A percentile compares a stretch with the other conserved stretches of the same genome.
Evolutionary conservation across 805 yeast genomes (phyloP).

Genomic region (Candida sanyiensis): DNA sequence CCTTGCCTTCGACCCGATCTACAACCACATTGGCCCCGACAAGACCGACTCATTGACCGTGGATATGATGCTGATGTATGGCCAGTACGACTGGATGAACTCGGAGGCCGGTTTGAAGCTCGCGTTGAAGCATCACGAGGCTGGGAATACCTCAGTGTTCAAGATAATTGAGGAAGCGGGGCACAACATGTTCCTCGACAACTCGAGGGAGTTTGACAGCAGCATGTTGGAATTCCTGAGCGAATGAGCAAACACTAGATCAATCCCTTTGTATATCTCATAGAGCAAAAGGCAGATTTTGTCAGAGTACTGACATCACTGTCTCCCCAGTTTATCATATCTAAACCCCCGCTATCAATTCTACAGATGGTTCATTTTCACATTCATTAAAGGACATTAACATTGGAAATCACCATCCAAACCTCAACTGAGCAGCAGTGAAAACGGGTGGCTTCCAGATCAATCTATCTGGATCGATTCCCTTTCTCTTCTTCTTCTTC

Average conservation of each 20-base stretch:
- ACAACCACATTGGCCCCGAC: constrained; percentile 53
- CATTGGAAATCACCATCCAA: constrained; percentile 67
- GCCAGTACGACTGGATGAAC: constrained; percentile 73
- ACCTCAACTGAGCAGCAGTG: constrained; percentile 91
- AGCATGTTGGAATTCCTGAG: constrained; percentile 33
- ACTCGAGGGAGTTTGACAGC: constrained; percentile 46
- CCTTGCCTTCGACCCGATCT: constrained; percentile 58
- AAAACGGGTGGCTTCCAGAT: constrained; percentile 92
- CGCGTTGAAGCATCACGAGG: constrained; percentile 18
- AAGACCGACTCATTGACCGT: too few species aligned
- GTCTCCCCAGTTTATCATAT: too few species aligned
- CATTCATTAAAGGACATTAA: too few species aligned
- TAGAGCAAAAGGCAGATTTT: too few species aligned
- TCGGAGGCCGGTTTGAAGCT: constrained; percentile 41
- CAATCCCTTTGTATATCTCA: too few species aligned
- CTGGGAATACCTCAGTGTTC: constrained; percentile 11
- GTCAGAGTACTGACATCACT: too few species aligned
- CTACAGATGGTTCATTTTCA: too few species aligned
- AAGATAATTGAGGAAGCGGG: constrained; percentile 49
- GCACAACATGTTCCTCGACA: constrained; percentile 73
- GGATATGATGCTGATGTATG: constrained; percentile 39
- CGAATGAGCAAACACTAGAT: too few species aligned
- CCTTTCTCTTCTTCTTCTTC: constrained; percentile 62
- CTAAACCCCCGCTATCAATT: too few species aligned
- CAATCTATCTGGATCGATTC: constrained; percentile 64